Evolutionary conservation across 192 early-diverging fungal genomes (phyloP).

Genomic region (Coemansia asiatica): DNA sequence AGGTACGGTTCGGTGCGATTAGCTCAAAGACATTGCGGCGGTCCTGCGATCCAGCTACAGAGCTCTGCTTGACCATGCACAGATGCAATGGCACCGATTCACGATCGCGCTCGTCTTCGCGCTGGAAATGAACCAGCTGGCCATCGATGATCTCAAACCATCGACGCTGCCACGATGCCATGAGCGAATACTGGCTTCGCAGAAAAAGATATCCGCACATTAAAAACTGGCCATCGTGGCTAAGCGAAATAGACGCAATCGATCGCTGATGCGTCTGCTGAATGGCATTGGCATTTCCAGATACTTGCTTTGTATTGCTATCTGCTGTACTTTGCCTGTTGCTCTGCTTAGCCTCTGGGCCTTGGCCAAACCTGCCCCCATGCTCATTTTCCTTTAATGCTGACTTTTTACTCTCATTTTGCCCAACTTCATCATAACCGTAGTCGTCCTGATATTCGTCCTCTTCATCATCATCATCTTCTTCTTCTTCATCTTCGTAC

Average conservation of each 20-base stretch:
- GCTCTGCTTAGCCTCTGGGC: neutral
- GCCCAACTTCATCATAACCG: conserved; percentile 4
- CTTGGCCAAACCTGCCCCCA: conserved; percentile 7
- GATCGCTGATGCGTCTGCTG: conserved; percentile 20
- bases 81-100: conserved; percentile 68
- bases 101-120: conserved; percentile 60
- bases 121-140: conserved; percentile 56
- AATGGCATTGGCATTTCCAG: neutral
- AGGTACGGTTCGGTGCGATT: conserved; percentile 75
- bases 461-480: conserved; percentile 28
- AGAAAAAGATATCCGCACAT: conserved; percentile 82
- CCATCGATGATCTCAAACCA: conserved; percentile 73
- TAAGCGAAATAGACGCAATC: conserved; percentile 49
- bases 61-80: conserved; percentile 67
- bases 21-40: conserved; percentile 79
- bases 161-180: conserved; percentile 77
- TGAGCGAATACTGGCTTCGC: conserved; percentile 68
- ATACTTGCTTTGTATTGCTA: neutral
- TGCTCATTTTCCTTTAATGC: conserved; percentile 22
- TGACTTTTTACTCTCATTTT: conserved; percentile 10
- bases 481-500: conserved; percentile 46
- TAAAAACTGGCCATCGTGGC: conserved; percentile 46
- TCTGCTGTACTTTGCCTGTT: neutral
- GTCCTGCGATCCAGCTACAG: conserved; percentile 54
- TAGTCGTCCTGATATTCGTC: conserved; percentile 34